phyloP scores from a whole-genome alignment of 768 basidiomycete species.

The Suillus subluteus region DNA sequence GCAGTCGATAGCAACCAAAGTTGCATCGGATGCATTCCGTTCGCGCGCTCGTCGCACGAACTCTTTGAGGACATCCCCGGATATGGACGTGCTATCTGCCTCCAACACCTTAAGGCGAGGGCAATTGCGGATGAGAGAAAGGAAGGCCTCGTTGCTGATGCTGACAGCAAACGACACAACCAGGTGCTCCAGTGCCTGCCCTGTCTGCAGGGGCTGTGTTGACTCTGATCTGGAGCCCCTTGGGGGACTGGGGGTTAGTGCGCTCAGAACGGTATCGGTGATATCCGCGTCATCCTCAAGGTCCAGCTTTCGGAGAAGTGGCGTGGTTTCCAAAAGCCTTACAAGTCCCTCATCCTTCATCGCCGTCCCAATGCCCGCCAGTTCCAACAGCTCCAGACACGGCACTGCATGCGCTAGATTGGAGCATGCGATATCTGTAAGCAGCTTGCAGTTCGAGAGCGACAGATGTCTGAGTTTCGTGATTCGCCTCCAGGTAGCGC shows the following conservation, averaged over 20 bases:
- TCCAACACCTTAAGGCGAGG: slow-evolving; percentile 67
- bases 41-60: slow-evolving; percentile 62
- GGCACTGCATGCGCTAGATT: slow-evolving; percentile 75
- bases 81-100: slow-evolving; percentile 79
- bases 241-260: slow-evolving; percentile 54
- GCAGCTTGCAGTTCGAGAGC: slow-evolving; percentile 67
- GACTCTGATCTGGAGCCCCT: slow-evolving; percentile 18
- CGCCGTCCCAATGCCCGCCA: slow-evolving; percentile 73
- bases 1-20: slow-evolving; percentile 76
- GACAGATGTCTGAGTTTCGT: slow-evolving; percentile 75
- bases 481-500: slow-evolving; percentile 58
- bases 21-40: slow-evolving; percentile 53
- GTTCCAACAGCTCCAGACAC: slow-evolving; percentile 73
- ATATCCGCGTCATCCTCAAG: slow-evolving; percentile 83
- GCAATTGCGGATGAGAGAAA: slow-evolving; percentile 67
- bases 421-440: slow-evolving; percentile 77
- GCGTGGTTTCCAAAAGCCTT: slow-evolving; percentile 68
- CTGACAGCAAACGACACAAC: slow-evolving; percentile 68
- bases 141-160: slow-evolving; percentile 66
- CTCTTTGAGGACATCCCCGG: slow-evolving; percentile 59
- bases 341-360: slow-evolving; percentile 77
- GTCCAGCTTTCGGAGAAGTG: slow-evolving; percentile 74
- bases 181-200: slow-evolving; percentile 73
- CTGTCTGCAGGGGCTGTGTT: slow-evolving; percentile 46
- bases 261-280: slow-evolving; percentile 69